Base-by-base conservation (phyloP, 768 basidiomycete species). In the Amanita inopinata region DNA sequence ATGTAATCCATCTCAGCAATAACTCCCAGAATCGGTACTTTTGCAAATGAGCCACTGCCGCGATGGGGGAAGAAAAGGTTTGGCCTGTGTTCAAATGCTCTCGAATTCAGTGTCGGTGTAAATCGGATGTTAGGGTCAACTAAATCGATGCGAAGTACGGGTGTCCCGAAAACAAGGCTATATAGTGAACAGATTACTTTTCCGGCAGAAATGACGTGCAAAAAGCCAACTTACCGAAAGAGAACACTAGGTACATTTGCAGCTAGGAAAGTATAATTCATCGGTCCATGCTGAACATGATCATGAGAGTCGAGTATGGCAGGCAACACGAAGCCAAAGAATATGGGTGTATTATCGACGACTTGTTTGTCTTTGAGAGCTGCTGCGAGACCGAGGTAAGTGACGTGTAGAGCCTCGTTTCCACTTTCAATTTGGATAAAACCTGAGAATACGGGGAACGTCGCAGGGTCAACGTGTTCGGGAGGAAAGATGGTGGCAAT, bases 371-470 rank as follows among this genome's bases (percentile, higher is more conserved):
- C 56, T 46, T 61, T 62, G 43, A 73, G 56, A 7, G 58, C 56
- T 57, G 47, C 50, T 23, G 37, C 51, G 24, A 54, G 50, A 59
- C 71, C 71, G 17, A 72, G 53, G 52, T 70, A 74, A 0, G 67
- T 59, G n/a, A 64, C 58, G 17, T 64, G 57, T 37, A 60, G 53
- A 17, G 48, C 62, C 45, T 66, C 62, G 9, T 49, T 46, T 9
- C 50, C 54, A 36, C 56, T 62, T 39, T 59, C 57, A 20, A 66
- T 51, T 34, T 66, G 59, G 20, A 78, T 69, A 59, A 64, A 74
- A 2, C 75, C 76, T 19, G 72, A 73, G 58, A 70, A 76, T 43
- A 76, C 61, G 15, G 78, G 78, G 57, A 74, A 69, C 2, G 67
- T 62, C 20, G 63, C 54, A 20, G 71, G 61, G 35, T 70, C 53